Percentiles rank a stretch among this genome's conserved stretches.
Conservation (phyloP, 73 alveolate genomes). For the Symbiodinium pilosum region DNA sequence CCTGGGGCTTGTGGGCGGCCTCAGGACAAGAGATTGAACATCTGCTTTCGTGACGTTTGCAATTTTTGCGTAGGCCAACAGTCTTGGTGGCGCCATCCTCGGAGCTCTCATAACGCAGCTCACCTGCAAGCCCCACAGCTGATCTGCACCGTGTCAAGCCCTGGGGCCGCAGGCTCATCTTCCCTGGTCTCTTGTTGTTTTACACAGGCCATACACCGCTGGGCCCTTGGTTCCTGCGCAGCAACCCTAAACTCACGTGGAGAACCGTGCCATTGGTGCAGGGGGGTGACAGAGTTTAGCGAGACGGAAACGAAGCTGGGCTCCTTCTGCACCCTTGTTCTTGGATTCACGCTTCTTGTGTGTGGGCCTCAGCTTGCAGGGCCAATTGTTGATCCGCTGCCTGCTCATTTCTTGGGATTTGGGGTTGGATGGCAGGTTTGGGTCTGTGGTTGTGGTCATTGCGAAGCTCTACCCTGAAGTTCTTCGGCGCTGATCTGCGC, state of each 20-base stretch:
- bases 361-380: neutral
- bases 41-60: too few species aligned
- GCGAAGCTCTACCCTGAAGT: conserved; percentile 24
- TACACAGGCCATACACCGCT: neutral
- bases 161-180: neutral
- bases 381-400: neutral
- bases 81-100: conserved; percentile 33
- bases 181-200: neutral
- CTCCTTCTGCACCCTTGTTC: neutral
- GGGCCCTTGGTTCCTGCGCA: neutral
- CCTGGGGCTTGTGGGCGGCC: conserved; percentile 15
- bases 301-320: neutral
- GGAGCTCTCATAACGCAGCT: conserved; percentile 31
- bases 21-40: too few species aligned
- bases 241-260: too few species aligned
- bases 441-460: conserved; percentile 18
- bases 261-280: neutral
- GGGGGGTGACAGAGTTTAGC: neutral
- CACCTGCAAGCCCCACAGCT: neutral
- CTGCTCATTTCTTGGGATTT: neutral
- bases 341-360: neutral
- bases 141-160: neutral
- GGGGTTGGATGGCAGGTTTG: neutral
- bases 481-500: neutral
- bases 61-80: neutral